Evolutionary conservation across 352 stramenopile species (phyloP).

Genomic region (Phytophthora fragariae): DNA sequence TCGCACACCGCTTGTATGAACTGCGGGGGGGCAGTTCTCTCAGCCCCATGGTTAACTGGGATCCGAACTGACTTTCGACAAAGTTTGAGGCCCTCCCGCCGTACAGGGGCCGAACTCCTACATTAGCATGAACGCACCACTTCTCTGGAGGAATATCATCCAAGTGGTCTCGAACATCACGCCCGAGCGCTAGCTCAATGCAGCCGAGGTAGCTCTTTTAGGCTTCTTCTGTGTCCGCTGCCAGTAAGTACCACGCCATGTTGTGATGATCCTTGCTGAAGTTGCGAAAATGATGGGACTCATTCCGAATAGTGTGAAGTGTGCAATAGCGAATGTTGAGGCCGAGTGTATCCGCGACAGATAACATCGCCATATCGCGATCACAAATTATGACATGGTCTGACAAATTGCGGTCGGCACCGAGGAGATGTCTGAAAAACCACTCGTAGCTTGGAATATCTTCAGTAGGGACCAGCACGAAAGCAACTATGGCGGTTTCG

Average conservation of each 20-base stretch:
- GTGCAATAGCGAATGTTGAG: not conserved
- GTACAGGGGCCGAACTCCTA: slow-evolving; percentile 5
- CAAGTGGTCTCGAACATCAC: not conserved
- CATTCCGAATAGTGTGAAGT: not conserved
- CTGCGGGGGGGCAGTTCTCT: not conserved
- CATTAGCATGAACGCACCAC: not conserved
- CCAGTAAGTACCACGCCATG: not conserved
- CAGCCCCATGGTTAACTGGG: not conserved
- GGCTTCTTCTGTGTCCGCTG: not conserved
- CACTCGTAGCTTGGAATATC: not conserved
- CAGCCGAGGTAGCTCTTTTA: not conserved
- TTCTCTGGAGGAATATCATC: not conserved
- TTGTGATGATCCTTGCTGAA: not conserved
- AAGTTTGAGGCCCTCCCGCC: slow-evolving; percentile 22
- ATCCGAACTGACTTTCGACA: slow-evolving; percentile 9
- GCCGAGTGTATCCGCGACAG: not conserved
- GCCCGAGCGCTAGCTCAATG: not conserved
- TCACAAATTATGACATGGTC: not conserved
- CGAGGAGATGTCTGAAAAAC: not conserved
- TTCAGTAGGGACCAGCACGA: not conserved
- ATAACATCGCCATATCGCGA: not conserved
- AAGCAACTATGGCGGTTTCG: not conserved
- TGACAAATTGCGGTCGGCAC: not conserved
- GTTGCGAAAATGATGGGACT: not conserved
- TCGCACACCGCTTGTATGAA: slow-evolving; percentile 17